Percentiles rank a stretch among this genome's conserved stretches.
phyloP scores from a whole-genome alignment of 805 yeast species.

The Teunomyces barrocoloradensis region DNA sequence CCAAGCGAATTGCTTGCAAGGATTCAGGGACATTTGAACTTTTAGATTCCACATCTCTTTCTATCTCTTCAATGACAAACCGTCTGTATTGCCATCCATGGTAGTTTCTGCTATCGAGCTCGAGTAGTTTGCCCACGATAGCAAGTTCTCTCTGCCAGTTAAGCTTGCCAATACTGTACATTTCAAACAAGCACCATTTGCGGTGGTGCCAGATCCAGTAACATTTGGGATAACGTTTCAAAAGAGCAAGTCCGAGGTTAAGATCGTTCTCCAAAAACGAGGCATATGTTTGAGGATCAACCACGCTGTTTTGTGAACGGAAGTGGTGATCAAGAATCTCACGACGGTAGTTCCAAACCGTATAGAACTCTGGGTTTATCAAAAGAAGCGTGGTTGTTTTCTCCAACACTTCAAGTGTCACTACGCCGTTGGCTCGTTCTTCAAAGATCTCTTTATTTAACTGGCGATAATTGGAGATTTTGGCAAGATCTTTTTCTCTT shows the following conservation, averaged over 20 bases:
- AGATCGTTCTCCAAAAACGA: slow-evolving; percentile 55
- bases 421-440: slow-evolving; percentile 14
- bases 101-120: slow-evolving; percentile 76
- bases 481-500: slow-evolving; percentile 54
- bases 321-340: slow-evolving; percentile 52
- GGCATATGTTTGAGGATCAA: slow-evolving; percentile 14
- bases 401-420: slow-evolving; percentile 38
- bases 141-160: slow-evolving; percentile 71
- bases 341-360: slow-evolving; percentile 87
- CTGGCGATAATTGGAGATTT: slow-evolving; percentile 53
- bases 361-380: slow-evolving; percentile 82
- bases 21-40: neutral
- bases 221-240: slow-evolving; percentile 76
- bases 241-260: slow-evolving; percentile 51
- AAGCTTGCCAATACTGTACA: slow-evolving; percentile 46
- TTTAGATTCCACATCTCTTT: slow-evolving; percentile 15
- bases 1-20: slow-evolving; percentile 28
- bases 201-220: slow-evolving; percentile 98
- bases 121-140: slow-evolving; percentile 65
- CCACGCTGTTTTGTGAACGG: slow-evolving; percentile 6
- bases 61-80: slow-evolving; percentile 51
- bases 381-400: slow-evolving; percentile 57
- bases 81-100: slow-evolving; percentile 97
- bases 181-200: slow-evolving; percentile 62
- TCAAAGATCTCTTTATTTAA: slow-evolving; percentile 46